Conservation (phyloP, 2,329 filamentous ascomycete species). For the Monilinia fructigena region DNA sequence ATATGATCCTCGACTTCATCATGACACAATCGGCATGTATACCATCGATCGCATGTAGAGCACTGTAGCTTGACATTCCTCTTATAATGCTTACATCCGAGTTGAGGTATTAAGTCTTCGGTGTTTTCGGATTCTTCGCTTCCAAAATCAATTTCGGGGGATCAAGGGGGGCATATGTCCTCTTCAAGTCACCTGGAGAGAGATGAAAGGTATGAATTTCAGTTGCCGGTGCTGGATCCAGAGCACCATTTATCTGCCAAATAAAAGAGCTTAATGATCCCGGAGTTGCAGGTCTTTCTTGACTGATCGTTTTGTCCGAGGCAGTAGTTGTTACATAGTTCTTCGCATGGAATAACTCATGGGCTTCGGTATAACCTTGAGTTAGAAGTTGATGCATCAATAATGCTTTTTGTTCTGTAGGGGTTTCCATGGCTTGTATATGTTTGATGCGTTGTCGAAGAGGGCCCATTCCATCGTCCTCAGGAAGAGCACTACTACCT, state of each 20-base stretch:
- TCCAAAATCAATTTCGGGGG: constrained; percentile 50
- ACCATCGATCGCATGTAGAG: constrained; percentile 85
- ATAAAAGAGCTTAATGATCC: constrained; percentile 56
- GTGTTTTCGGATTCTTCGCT: constrained; percentile 38
- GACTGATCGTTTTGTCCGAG: constrained; percentile 38
- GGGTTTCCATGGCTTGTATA: constrained; percentile 62
- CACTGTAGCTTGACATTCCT: constrained; percentile 97
- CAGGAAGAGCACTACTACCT: constrained; percentile 48
- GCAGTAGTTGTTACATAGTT: constrained; percentile 31
- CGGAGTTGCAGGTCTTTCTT: constrained; percentile 46
- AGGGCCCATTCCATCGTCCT: constrained; percentile 74
- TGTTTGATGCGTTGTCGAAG: constrained; percentile 66
- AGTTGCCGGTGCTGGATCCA: constrained; percentile 29
- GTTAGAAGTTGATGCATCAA: constrained; percentile 70
- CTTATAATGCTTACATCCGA: constrained; percentile 91
- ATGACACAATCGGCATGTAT: constrained; percentile 92
- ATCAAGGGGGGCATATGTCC: constrained; percentile 62
- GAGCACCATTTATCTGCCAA: constrained; percentile 50
- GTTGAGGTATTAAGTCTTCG: constrained; percentile 41
- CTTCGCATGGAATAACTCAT: constrained; percentile 38
- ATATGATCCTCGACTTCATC: constrained; percentile 77
- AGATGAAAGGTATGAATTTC: constrained; percentile 47
- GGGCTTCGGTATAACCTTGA: constrained; percentile 60
- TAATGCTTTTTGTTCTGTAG: constrained; percentile 64
- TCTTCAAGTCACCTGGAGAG: constrained; percentile 60